phyloP scores from a whole-genome alignment of 805 yeast species.

The Candida maesae region DNA sequence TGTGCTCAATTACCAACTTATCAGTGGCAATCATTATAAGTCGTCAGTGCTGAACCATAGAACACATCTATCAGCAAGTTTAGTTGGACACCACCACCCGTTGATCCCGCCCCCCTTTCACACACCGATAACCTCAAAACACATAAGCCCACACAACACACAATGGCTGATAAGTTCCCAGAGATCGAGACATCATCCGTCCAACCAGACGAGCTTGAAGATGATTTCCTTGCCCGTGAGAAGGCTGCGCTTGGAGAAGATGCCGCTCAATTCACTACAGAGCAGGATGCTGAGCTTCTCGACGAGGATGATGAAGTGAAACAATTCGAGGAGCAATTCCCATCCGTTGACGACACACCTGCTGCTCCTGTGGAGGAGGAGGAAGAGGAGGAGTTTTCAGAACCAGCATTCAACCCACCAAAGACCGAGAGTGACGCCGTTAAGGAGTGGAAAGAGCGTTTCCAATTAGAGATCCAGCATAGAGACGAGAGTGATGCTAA shows the following conservation, averaged over 20 bases:
- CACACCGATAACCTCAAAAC: not conserved
- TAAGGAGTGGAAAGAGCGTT: slow-evolving; percentile 77
- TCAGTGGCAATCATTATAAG: too few species aligned
- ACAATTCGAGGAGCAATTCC: slow-evolving; percentile 63
- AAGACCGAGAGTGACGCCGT: slow-evolving; percentile 52
- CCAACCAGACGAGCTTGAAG: slow-evolving; percentile 31
- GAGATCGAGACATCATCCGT: slow-evolving; percentile 46
- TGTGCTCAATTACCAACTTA: too few species aligned
- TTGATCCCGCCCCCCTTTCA: not conserved
- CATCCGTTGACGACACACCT: slow-evolving; percentile 44
- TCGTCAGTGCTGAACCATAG: too few species aligned
- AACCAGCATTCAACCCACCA: slow-evolving; percentile 26
- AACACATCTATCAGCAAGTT: too few species aligned
- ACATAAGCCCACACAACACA: slow-evolving; percentile 3
- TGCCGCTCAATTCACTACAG: slow-evolving; percentile 63
- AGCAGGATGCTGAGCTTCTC: slow-evolving; percentile 48
- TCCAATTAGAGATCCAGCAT: slow-evolving; percentile 71
- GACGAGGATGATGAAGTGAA: slow-evolving; percentile 45
- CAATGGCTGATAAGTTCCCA: slow-evolving; percentile 76
- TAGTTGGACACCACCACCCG: too few species aligned
- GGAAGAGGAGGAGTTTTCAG: slow-evolving; percentile 42
- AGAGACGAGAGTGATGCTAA: slow-evolving; percentile 69
- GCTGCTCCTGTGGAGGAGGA: slow-evolving; percentile 22
- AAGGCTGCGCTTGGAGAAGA: slow-evolving; percentile 54
- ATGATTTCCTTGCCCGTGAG: slow-evolving; percentile 66